Evolutionary conservation across 2,329 filamentous ascomycete genomes (phyloP), one percentile per base, ranked within the genome.

Genomic region (Aspergillus novoparasiticus): DNA sequence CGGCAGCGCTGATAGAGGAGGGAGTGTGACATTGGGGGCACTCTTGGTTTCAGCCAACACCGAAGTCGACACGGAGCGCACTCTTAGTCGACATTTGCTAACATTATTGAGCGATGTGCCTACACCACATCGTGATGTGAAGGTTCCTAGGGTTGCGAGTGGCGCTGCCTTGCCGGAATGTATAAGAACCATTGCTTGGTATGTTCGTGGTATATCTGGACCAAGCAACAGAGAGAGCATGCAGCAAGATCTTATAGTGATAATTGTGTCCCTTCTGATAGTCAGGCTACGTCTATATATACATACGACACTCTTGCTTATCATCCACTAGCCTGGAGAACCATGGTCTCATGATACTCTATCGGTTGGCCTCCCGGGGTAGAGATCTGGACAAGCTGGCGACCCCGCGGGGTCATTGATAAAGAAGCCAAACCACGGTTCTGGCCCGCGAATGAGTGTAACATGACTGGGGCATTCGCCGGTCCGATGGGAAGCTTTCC

Each of bases 1-100:
- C 0, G 80, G 74, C 6, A 82, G 68, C 26, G 61, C 66, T 8
- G 71, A 67, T 1, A 76, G 66, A 21, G 74, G 73, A 53, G 69
- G 66, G 4, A 63, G 39, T 32, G 54, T 11, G 19, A 57, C 16
- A 51, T 54, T 51, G 5, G 58, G 11, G 10, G 39, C 34, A 14
- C 50, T 32, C 39, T 65, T 70, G 2, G 64, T 60, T 21, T 64
- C 61, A n/a, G 62, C 43, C 3, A 63, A 59, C 51, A 67, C 59
- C 11, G 71, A 54, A 14, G 68, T 70, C 21, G 69, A 71, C 9
- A 56, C 64, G n/a, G 61, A 67, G 19, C 69, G 66, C 30, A 65
- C 50, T 54, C 16, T n/a, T 6, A 36, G 30, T n/a, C 16, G 50
- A 21, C 50, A n/a, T 54, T 32, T 34, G 32, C 30, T 32, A 34